Conservation (phyloP, 805 yeast species). For the Blastobotrys mokoenaii region DNA sequence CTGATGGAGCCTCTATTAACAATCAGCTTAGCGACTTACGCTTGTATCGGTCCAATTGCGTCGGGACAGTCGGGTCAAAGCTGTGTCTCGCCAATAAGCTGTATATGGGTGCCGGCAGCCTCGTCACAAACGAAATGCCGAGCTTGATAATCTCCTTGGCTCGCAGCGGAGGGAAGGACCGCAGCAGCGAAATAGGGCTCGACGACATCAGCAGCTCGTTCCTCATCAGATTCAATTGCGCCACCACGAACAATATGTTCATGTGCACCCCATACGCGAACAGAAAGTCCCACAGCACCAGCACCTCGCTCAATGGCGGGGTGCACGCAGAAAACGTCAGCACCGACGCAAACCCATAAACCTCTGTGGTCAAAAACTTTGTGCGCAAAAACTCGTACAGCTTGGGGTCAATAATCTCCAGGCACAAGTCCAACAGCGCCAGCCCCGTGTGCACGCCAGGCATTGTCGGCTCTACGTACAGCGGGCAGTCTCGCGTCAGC, state of each 20-base stretch:
- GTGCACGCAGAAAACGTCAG: conserved; percentile 83
- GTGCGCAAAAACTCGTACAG: conserved; percentile 51
- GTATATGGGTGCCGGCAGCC: conserved; percentile 59
- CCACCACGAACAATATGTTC: conserved; percentile 76
- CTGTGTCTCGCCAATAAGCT: conserved; percentile 57
- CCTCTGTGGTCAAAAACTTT: conserved; percentile 68
- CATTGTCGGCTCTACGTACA: conserved; percentile 67
- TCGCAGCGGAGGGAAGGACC: conserved; percentile 64
- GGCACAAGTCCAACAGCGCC: conserved; percentile 60
- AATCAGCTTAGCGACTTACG: neutral
- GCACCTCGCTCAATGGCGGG: conserved; percentile 68
- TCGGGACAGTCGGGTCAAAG: conserved; percentile 32
- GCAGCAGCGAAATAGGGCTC: conserved; percentile 65
- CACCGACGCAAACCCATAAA: conserved; percentile 71
- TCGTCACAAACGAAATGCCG: conserved; percentile 71
- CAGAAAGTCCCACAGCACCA: conserved; percentile 81
- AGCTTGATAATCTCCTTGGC: conserved; percentile 69
- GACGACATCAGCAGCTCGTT: conserved; percentile 47
- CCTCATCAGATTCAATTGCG: conserved; percentile 68
- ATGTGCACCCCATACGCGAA: conserved; percentile 87
- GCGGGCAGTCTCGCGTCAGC: conserved; percentile 58
- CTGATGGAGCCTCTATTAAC: too few species aligned
- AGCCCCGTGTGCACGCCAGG: conserved; percentile 77
- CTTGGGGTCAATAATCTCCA: conserved; percentile 65
- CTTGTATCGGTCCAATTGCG: neutral